These are phyloP conservation scores for Neurospora hispaniola DNA, from an alignment of 495 filamentous ascomycete genomes.

Conservation along the genomic window DNA sequence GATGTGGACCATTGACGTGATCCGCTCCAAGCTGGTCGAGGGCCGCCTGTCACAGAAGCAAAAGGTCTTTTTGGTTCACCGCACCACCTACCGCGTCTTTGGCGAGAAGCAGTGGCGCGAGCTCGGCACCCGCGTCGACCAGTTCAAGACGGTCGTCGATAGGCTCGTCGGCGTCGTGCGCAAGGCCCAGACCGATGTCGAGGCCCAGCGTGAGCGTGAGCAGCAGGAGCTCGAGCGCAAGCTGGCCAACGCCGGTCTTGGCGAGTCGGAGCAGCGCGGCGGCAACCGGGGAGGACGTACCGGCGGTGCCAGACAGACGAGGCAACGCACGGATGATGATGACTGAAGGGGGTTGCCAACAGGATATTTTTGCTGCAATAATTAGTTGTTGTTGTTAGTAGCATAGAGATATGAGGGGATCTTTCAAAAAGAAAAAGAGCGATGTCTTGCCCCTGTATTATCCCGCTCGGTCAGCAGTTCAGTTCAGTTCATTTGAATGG, in stretches of 20 bases:
- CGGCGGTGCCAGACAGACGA: constrained; percentile 4
- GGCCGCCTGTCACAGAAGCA: constrained; percentile 87
- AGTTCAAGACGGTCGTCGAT: constrained; percentile 71
- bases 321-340: constrained; percentile 38
- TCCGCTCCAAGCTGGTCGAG: constrained; percentile 87
- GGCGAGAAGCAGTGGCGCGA: constrained; percentile 97
- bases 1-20: constrained; percentile 97
- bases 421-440: background rate
- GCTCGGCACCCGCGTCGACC: constrained; percentile 77
- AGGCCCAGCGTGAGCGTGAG: constrained; percentile 49
- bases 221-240: constrained; percentile 47
- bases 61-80: constrained; percentile 86
- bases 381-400: background rate
- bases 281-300: background rate
- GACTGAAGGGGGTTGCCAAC: constrained; percentile 22
- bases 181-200: constrained; percentile 60
- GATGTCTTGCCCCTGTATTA: background rate
- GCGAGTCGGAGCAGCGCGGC: constrained; percentile 18
- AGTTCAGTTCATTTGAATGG: background rate
- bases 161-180: constrained; percentile 66
- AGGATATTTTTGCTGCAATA: background rate
- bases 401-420: background rate
- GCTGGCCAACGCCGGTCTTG: constrained; percentile 32
- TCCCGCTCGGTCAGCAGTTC: background rate
- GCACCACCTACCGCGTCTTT: constrained; percentile 89